A percentile compares a stretch with the other conserved stretches of the same genome.
These are phyloP conservation scores for Saccharata proteae DNA, from an alignment of 2,329 filamentous ascomycete species.

Conservation along the genomic window DNA sequence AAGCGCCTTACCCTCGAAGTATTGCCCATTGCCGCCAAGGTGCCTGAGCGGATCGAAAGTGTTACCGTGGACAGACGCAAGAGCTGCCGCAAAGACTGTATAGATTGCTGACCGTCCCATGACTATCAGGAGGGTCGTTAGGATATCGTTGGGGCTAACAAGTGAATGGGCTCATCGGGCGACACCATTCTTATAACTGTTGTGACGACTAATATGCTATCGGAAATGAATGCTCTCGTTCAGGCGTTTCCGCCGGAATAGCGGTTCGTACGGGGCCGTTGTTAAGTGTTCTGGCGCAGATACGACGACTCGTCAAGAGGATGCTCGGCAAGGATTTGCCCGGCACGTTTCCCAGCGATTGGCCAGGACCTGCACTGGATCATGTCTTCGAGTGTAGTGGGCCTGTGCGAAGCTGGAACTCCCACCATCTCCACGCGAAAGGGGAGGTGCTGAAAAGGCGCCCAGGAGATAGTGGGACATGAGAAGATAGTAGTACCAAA, in stretches of 20 bases:
- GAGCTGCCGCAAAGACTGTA: constrained; percentile 10
- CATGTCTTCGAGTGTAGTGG: too few species aligned
- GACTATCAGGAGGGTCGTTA: not conserved
- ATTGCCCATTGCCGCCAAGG: constrained; percentile 28
- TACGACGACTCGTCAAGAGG: not conserved
- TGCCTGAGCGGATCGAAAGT: constrained; percentile 22
- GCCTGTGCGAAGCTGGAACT: too few species aligned
- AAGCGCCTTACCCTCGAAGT: constrained; percentile 18
- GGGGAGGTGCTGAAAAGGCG: too few species aligned
- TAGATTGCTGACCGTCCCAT: not conserved
- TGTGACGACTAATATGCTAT: not conserved
- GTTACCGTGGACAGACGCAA: constrained; percentile 10
- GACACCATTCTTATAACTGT: constrained; percentile 2
- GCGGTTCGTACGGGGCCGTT: not conserved
- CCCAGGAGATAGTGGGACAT: too few species aligned
- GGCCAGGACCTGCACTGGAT: constrained; percentile 1
- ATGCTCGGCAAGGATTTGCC: constrained; percentile 7
- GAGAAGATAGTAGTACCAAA: too few species aligned
- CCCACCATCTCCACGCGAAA: too few species aligned
- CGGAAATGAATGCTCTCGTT: not conserved
- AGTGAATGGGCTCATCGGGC: not conserved
- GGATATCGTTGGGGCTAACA: not conserved
- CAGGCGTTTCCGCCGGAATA: constrained; percentile 3
- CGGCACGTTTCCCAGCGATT: constrained; percentile 7
- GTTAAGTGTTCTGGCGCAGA: not conserved